Base-by-base conservation (phyloP, 495 filamentous ascomycete species). In the Neurospora tetrasperma region DNA sequence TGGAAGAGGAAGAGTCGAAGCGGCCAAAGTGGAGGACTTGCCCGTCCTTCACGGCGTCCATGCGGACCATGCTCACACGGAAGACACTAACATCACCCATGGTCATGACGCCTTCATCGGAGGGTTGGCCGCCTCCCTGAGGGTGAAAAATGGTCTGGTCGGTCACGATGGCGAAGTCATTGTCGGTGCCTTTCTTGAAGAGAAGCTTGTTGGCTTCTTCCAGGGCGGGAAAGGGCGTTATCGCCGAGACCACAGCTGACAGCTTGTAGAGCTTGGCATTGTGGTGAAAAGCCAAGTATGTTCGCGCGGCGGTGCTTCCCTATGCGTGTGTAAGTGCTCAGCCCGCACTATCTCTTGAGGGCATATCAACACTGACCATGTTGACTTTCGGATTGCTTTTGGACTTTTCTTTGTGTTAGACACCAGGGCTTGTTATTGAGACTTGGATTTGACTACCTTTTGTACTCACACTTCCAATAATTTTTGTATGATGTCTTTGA, bases 41-140 rank as follows among this genome's bases (percentile, higher is more conserved):
- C 20, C 85, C 85, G 42, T 83, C 78, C 54, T 82, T 79, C 43
- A 80, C 70, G 6, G 80, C 76, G 43, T 81, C 80, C 76, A 83
- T 83, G 69, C 88, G 88, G 27, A 86, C 88, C 14, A 83, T 79
- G 3, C 78, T 80, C 39, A 90, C 88, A 18, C 80, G 73, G 76
- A 89, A 89, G 46, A 69, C 78, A 6, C 74, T 42, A 1, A 77
- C 75, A 46, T 77, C 72, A 23, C 69, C 10, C 42, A 74, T 71
- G 62, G 73, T 82, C 72, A 91, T 89, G n/a, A 72, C 72, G 43
- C 89, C 89, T 42, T 80, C 82, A 71, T 91, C 89, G 9, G 84
- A 87, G 40, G 89, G 89, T 75, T 91, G 89, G 42, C 89, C 89
- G 48, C 89, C 89, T 6, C 89, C 89, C 79, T 91, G 89, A 3